These are phyloP conservation scores for Gautieria morchelliformis DNA, from an alignment of 768 basidiomycete genomes.

Conservation along the genomic window DNA sequence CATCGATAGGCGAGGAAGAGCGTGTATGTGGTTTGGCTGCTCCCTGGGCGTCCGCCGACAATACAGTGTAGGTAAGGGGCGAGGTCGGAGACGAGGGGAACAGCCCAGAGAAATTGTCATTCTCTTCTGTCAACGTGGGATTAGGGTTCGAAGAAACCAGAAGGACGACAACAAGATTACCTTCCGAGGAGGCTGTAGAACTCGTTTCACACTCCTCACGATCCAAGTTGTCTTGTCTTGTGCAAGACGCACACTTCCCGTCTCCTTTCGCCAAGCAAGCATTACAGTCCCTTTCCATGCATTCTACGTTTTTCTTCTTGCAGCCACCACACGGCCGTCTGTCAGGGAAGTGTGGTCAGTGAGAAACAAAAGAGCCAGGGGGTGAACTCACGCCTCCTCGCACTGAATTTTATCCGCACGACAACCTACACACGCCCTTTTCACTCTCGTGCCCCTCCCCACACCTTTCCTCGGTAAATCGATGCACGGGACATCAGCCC, in stretches of 20 bases:
- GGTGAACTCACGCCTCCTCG: not conserved
- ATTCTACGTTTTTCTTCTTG: slow-evolving; percentile 1
- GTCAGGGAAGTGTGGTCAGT: not conserved
- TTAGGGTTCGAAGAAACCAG: not conserved
- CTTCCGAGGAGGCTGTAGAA: not conserved
- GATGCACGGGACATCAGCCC: slow-evolving; percentile 37
- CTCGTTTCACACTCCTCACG: not conserved
- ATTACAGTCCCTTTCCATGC: not conserved
- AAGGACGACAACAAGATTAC: not conserved
- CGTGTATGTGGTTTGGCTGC: too few relatives aligned
- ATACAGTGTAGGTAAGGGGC: too few relatives aligned
- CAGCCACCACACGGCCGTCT: slow-evolving; percentile 1
- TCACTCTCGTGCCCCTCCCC: slow-evolving; percentile 52
- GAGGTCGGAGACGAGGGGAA: too few relatives aligned
- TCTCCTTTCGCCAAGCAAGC: not conserved
- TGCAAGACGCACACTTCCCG: not conserved
- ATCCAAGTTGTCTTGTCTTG: not conserved
- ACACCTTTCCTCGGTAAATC: slow-evolving; percentile 39
- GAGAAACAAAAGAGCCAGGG: not conserved
- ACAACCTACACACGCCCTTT: slow-evolving; percentile 24
- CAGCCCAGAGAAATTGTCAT: not conserved
- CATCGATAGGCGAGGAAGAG: too few relatives aligned
- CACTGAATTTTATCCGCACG: slow-evolving; percentile 5
- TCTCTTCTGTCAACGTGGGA: not conserved
- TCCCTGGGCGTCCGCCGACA: too few relatives aligned